A percentile compares a stretch with the other conserved stretches of the same genome.
Conservation (phyloP, 2,329 filamentous ascomycete genomes). For the Pseudonectria foliicola region DNA sequence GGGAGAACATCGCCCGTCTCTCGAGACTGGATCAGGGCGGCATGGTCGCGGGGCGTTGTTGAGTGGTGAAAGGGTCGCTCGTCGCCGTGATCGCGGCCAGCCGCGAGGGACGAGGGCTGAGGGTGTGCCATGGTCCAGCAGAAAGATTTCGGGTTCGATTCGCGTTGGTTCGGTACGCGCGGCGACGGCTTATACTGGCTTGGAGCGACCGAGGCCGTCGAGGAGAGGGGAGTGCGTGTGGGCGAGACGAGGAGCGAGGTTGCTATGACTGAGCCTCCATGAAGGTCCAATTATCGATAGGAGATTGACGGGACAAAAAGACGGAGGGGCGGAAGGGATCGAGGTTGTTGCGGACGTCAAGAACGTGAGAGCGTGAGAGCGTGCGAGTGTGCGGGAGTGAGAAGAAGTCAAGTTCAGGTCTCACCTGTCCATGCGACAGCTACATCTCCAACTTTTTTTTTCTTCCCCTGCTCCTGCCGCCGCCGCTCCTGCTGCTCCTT, state of each 20-base stretch:
- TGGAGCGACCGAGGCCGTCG: not conserved
- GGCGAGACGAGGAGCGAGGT: not conserved
- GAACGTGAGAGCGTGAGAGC: too few relatives aligned
- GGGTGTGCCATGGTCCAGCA: conserved; percentile 26
- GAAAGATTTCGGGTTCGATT: not conserved
- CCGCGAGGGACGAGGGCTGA: conserved; percentile 21
- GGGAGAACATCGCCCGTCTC: conserved; percentile 53
- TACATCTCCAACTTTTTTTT: conserved; percentile 12
- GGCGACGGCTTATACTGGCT: not conserved
- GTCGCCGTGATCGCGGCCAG: conserved; percentile 18
- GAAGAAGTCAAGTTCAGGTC: too few relatives aligned
- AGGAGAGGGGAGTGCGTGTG: not conserved
- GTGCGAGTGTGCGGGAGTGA: too few relatives aligned
- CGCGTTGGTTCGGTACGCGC: not conserved
- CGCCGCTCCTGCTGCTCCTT: too few relatives aligned
- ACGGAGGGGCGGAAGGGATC: too few relatives aligned
- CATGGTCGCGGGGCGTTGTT: conserved; percentile 25
- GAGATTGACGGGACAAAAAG: too few relatives aligned
- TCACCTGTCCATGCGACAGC: too few relatives aligned
- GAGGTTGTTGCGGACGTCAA: too few relatives aligned
- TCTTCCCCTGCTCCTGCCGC: too few relatives aligned
- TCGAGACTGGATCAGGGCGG: conserved; percentile 49
- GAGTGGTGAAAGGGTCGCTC: conserved; percentile 25
- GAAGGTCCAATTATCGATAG: too few relatives aligned
- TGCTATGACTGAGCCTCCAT: too few relatives aligned